Evolutionary conservation across 305 asterid genomes (phyloP), one percentile per base, ranked within the genome.

Genomic region (Fraxinus albicans): DNA sequence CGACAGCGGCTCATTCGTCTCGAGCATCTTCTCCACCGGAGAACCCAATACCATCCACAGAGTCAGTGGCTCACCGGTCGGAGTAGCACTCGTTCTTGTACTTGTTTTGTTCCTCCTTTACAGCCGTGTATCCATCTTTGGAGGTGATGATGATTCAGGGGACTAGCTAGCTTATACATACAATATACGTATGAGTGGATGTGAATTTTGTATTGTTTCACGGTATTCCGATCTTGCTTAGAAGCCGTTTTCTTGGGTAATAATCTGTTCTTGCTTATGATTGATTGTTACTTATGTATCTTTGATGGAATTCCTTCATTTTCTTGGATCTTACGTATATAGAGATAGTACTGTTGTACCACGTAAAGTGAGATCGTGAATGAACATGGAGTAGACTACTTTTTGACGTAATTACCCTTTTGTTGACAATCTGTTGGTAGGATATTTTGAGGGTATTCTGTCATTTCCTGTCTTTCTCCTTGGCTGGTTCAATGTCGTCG

Each of bases 1-100:
- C 34, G 97, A 91, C 27, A 89, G 87, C 77, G 98, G 97, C 73
- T 92, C 99, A 38, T 92, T 92, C 88, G 76, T 93, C 83, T 70
- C 95, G 77, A 73, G 87, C 58, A 42, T 91, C 0, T 92, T 94
- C 87, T 91, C 97, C 84, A 36, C 91, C 78, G 96, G 98, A 19
- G 96, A 92, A 73, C 97, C 99, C 0, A 88, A 94, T 78, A 78
- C 97, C 77, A 91, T 95, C 84, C 98, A 94, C 91, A 91, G 98
- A 47, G 90, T 81, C 86, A 88, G 94, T 86, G 98, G 99, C 13
- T 95, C 99, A 1, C 98, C 99, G 4, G 86, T 94, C 87, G 98
- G 99, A 33, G 98, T 95, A 78, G 97, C 93, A 1, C 84, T 93
- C 9, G 44, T 95, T 4, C 94, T 95, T 77, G 4, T 90, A 53